Percentiles rank a stretch among this genome's conserved stretches.
Evolutionary conservation across 169 alveolate species (phyloP).

Genomic region (Toxoplasma gondii): DNA sequence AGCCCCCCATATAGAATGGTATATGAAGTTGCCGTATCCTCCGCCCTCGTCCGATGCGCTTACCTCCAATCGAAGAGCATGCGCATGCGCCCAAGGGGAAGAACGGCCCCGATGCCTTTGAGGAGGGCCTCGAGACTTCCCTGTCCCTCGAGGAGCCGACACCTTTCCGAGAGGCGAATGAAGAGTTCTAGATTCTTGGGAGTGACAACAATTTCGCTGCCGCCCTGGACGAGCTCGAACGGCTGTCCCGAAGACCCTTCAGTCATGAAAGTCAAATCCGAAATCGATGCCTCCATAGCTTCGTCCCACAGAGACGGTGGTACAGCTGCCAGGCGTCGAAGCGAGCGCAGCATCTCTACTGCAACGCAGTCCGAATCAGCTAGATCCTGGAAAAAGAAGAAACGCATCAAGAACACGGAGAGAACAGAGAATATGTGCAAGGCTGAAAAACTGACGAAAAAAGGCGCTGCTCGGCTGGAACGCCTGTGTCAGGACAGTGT

Average conservation of each 20-base stretch:
- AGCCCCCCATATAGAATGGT: too few relatives aligned
- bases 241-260: slow-evolving; percentile 78
- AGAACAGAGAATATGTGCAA: not conserved
- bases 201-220: slow-evolving; percentile 80
- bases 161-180: slow-evolving; percentile 82
- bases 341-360: slow-evolving; percentile 82
- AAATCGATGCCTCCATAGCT: slow-evolving; percentile 70
- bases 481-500: too few relatives aligned
- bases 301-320: slow-evolving; percentile 60
- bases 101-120: slow-evolving; percentile 87
- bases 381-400: slow-evolving; percentile 73
- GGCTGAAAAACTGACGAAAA: not conserved
- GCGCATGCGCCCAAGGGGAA: slow-evolving; percentile 90
- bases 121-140: slow-evolving; percentile 79
- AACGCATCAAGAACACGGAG: not conserved
- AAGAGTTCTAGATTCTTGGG: slow-evolving; percentile 81
- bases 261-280: slow-evolving; percentile 78
- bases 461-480: not conserved
- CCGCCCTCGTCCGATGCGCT: too few relatives aligned
- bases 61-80: slow-evolving; percentile 81
- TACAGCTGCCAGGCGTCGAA: slow-evolving; percentile 74
- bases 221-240: slow-evolving; percentile 78
- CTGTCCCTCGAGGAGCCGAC: slow-evolving; percentile 85
- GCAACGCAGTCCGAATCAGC: slow-evolving; percentile 84
- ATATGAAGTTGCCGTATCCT: too few relatives aligned